Conservation (phyloP, 2,329 filamentous ascomycete genomes). For the Aspergillus uvarum region DNA sequence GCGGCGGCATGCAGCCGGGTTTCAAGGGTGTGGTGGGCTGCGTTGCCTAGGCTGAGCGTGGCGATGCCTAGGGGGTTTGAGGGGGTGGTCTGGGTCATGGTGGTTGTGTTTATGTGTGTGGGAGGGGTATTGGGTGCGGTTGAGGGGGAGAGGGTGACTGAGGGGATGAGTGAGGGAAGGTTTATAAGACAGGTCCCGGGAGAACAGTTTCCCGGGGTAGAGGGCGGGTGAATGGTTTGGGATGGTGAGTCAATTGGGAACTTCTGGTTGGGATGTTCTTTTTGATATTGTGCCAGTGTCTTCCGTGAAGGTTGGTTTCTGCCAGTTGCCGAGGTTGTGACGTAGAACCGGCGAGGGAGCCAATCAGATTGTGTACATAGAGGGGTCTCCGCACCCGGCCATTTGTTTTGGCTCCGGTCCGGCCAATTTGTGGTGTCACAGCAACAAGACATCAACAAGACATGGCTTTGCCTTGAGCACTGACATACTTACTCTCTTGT, state of each 20-base stretch:
- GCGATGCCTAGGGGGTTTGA: constrained; percentile 32
- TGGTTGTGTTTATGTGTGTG: constrained; percentile 1
- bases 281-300: neutral
- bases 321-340: neutral
- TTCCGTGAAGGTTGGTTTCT: too few relatives aligned
- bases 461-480: too few relatives aligned
- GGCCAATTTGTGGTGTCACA: neutral
- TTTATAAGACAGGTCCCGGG: neutral
- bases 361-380: neutral
- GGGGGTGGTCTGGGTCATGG: constrained; percentile 21
- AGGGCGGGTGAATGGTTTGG: neutral
- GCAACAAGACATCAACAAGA: too few relatives aligned
- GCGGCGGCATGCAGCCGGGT: constrained; percentile 32
- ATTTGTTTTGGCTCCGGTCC: neutral
- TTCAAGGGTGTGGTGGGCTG: constrained; percentile 27
- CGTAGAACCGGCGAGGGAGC: neutral
- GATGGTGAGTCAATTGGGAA: neutral
- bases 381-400: neutral
- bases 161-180: neutral
- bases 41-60: constrained; percentile 34
- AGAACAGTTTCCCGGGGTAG: neutral
- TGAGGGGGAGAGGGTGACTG: neutral
- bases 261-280: neutral
- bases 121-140: constrained; percentile 21
- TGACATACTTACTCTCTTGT: too few relatives aligned